A percentile compares a stretch with the other conserved stretches of the same genome.
Conservation (phyloP, 768 basidiomycete species). For the Tylopilus rubrobrunneus region DNA sequence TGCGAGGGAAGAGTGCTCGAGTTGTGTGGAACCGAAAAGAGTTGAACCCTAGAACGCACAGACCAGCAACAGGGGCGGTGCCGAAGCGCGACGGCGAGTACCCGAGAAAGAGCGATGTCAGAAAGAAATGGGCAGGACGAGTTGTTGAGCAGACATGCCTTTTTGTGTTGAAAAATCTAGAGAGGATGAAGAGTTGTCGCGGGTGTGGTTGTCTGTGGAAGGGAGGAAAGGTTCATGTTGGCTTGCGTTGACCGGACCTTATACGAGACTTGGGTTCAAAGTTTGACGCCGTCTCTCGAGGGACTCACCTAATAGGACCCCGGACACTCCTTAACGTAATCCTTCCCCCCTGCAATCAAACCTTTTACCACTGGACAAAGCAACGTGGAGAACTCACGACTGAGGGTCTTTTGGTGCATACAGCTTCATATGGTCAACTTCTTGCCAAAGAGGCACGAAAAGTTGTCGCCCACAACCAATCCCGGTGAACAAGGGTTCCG, state of each 20-base stretch:
- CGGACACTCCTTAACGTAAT: slow-evolving; percentile 19
- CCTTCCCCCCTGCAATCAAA: not conserved
- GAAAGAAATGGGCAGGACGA: not conserved
- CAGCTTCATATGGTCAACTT: not conserved
- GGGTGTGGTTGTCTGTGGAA: slow-evolving; percentile 36
- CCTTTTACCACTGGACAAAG: not conserved
- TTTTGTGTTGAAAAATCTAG: slow-evolving; percentile 7
- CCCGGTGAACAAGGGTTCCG: not conserved
- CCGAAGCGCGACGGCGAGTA: slow-evolving; percentile 4
- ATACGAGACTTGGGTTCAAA: slow-evolving; percentile 36
- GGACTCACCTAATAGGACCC: slow-evolving; percentile 25
- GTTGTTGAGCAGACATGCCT: slow-evolving; percentile 6
- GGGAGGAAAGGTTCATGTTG: slow-evolving; percentile 47
- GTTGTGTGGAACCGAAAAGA: slow-evolving; percentile 12
- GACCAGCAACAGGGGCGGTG: slow-evolving; percentile 31
- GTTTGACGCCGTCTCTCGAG: slow-evolving; percentile 21
- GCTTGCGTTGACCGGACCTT: slow-evolving; percentile 54
- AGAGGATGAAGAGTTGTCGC: slow-evolving; percentile 12
- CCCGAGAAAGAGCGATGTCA: not conserved
- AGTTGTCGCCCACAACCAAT: not conserved
- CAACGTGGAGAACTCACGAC: not conserved
- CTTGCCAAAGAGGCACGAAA: not conserved
- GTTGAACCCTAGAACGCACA: slow-evolving; percentile 22
- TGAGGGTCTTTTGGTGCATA: not conserved
- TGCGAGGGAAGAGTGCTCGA: slow-evolving; percentile 5